Percentiles rank a stretch among this genome's conserved stretches.
Conservation (phyloP, 1,139 yeast species). For the Taphrina betulina region DNA sequence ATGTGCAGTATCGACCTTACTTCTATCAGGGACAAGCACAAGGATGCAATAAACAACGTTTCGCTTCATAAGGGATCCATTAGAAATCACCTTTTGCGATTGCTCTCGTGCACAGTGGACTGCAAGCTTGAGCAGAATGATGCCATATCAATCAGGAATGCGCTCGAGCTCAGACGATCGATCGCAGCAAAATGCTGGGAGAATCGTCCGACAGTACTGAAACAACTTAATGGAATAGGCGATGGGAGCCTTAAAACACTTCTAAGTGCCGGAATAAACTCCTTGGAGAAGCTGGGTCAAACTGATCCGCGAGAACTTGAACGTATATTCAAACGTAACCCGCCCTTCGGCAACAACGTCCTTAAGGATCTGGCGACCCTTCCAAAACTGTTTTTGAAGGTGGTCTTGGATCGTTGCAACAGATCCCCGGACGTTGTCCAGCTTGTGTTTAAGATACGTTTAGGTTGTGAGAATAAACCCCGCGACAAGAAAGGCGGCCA, state of each 20-base stretch:
- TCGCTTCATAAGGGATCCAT: slow-evolving; percentile 49
- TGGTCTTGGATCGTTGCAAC: slow-evolving; percentile 10
- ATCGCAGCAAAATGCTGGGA: slow-evolving; percentile 54
- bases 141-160: slow-evolving; percentile 46
- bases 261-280: slow-evolving; percentile 44
- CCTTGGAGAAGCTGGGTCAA: slow-evolving; percentile 43
- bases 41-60: slow-evolving; percentile 47
- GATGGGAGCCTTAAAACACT: slow-evolving; percentile 47
- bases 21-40: slow-evolving; percentile 45
- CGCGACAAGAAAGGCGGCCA: slow-evolving; percentile 7
- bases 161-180: slow-evolving; percentile 47
- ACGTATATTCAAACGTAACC: slow-evolving; percentile 46
- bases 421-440: background rate
- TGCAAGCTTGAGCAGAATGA: slow-evolving; percentile 49
- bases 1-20: slow-evolving; percentile 51
- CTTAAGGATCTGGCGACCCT: slow-evolving; percentile 42
- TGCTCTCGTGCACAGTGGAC: slow-evolving; percentile 50
- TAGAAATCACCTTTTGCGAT: slow-evolving; percentile 48
- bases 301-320: slow-evolving; percentile 47
- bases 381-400: slow-evolving; percentile 42
- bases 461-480: slow-evolving; percentile 1
- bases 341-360: slow-evolving; percentile 48
- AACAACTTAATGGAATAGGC: slow-evolving; percentile 52
- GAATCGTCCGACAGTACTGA: slow-evolving; percentile 47
- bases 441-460: background rate